Evolutionary conservation across 2,329 filamentous ascomycete genomes (phyloP).

Genomic region (Diaporthe helianthi): DNA sequence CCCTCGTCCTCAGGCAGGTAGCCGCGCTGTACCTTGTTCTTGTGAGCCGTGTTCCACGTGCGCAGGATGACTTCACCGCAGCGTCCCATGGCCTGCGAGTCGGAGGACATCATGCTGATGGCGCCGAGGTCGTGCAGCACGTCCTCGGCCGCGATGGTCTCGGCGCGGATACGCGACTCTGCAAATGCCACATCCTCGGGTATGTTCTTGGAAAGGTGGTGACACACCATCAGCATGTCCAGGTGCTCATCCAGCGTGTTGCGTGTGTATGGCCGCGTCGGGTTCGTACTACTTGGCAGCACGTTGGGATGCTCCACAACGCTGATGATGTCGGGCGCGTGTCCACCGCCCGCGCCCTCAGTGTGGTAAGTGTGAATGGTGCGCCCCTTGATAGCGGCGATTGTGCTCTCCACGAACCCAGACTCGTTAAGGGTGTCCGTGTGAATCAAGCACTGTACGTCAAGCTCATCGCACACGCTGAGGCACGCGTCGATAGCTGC

Average conservation of each 20-base stretch:
- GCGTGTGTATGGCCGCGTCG: constrained; percentile 85
- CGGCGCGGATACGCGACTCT: constrained; percentile 90
- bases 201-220: constrained; percentile 90
- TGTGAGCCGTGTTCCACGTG: constrained; percentile 97
- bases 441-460: constrained; percentile 93
- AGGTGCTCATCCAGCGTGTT: constrained; percentile 97
- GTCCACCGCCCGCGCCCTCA: constrained; percentile 91
- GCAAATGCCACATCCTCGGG: constrained; percentile 96
- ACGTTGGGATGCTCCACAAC: constrained; percentile 91
- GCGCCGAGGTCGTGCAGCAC: constrained; percentile 93
- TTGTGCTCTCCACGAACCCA: constrained; percentile 93
- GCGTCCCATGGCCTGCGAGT: constrained; percentile 96
- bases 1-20: constrained; percentile 77
- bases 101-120: constrained; percentile 96
- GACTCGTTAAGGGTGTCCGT: constrained; percentile 97
- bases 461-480: constrained; percentile 84
- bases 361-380: constrained; percentile 98
- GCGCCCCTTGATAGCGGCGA: constrained; percentile 82
- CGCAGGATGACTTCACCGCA: constrained; percentile 92
- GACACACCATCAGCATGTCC: constrained; percentile 98
- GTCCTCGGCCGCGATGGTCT: constrained; percentile 96
- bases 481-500: constrained; percentile 90
- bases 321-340: constrained; percentile 94
- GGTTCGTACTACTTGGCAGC: constrained; percentile 89
- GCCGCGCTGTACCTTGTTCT: constrained; percentile 91